A percentile compares a stretch with the other conserved stretches of the same genome.
Conservation (phyloP, 2,329 filamentous ascomycete species). For the Calonectria ilicicola region DNA sequence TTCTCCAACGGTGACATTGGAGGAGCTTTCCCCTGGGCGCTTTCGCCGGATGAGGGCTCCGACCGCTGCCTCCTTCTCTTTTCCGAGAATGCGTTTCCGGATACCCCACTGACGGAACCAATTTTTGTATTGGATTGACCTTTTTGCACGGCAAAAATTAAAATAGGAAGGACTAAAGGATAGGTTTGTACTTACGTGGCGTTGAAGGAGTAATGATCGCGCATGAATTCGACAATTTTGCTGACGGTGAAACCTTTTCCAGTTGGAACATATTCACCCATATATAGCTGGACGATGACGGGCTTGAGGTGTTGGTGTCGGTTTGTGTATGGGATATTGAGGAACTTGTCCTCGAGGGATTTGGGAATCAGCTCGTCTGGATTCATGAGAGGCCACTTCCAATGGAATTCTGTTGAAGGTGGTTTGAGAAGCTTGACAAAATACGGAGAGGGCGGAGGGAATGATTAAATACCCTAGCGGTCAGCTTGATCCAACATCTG, state of each 20-base stretch:
- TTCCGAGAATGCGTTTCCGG: neutral
- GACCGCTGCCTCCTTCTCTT: neutral
- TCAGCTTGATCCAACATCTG: neutral
- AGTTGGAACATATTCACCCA: neutral
- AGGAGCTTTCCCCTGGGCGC: neutral
- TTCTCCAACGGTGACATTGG: neutral
- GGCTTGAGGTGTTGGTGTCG: neutral
- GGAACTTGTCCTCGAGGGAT: neutral
- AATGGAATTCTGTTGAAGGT: neutral
- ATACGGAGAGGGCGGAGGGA: neutral
- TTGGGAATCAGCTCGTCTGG: neutral
- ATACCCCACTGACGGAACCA: conserved; percentile 10
- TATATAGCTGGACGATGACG: neutral
- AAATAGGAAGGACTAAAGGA: too few relatives aligned
- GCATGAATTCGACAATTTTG: neutral
- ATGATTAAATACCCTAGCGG: neutral
- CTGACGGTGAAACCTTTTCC: neutral
- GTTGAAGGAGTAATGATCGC: neutral
- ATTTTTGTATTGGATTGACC: conserved; percentile 2
- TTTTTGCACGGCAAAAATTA: neutral
- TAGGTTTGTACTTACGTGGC: neutral
- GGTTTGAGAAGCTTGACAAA: neutral
- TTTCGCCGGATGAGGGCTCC: conserved; percentile 3
- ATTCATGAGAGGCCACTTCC: neutral
- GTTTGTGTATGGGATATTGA: neutral